These are phyloP conservation scores for Talaromyces islandicus DNA, from an alignment of 2,329 filamentous ascomycete species.

Conservation along the genomic window DNA sequence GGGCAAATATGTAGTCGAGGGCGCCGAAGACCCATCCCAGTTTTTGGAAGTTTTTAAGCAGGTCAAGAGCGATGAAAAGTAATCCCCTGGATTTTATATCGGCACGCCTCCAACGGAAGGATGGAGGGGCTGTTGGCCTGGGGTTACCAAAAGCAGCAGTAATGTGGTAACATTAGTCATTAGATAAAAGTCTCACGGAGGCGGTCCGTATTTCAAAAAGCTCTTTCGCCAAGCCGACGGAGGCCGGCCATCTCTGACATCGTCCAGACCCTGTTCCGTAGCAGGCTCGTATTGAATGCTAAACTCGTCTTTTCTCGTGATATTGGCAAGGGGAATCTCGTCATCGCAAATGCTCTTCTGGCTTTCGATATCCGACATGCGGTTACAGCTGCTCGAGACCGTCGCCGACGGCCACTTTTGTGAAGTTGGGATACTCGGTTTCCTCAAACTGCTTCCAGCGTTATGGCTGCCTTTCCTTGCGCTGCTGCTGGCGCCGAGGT, in stretches of 20 bases:
- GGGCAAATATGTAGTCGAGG: constrained; percentile 59
- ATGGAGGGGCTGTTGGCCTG: not conserved
- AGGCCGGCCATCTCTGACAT: not conserved
- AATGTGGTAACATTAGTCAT: not conserved
- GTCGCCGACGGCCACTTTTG: not conserved
- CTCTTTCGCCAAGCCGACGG: constrained; percentile 5
- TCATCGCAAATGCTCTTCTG: constrained; percentile 5
- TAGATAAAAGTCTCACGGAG: not conserved
- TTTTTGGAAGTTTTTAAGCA: constrained; percentile 41
- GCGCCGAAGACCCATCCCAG: constrained; percentile 62
- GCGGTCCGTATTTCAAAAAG: constrained; percentile 3
- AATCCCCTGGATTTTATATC: not conserved
- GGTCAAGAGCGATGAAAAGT: constrained; percentile 46
- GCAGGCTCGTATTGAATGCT: constrained; percentile 4
- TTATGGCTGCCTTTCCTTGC: not conserved
- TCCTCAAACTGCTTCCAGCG: not conserved
- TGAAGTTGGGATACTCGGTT: not conserved
- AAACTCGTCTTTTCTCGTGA: constrained; percentile 6
- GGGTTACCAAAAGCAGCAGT: not conserved
- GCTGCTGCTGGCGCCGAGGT: not conserved
- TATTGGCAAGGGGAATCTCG: constrained; percentile 6
- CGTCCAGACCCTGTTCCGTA: not conserved
- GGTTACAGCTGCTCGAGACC: not conserved
- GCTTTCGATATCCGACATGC: constrained; percentile 6
- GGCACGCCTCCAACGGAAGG: not conserved